These are phyloP conservation scores for Penicillium paneum DNA, from an alignment of 2,329 filamentous ascomycete genomes.

Conservation along the genomic window DNA sequence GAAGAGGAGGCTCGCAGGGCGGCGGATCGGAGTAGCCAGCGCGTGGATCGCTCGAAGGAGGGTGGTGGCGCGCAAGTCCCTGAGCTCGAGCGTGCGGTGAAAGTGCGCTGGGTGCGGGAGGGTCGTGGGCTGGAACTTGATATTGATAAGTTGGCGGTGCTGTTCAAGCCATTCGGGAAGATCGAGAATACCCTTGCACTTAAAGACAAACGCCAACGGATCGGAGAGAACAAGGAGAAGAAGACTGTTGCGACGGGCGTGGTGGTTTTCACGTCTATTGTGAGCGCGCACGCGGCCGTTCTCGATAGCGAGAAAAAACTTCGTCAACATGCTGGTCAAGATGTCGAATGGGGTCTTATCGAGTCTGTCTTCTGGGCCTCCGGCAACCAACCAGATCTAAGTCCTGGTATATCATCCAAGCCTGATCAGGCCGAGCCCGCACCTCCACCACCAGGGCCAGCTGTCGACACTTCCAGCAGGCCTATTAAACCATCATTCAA, in stretches of 20 bases:
- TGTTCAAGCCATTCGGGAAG: slow-evolving; percentile 56
- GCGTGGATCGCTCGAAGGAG: slow-evolving; percentile 36
- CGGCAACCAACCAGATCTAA: slow-evolving; percentile 52
- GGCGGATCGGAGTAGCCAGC: slow-evolving; percentile 30
- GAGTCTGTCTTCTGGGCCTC: slow-evolving; percentile 56
- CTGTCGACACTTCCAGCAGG: slow-evolving; percentile 7
- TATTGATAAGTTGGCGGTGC: slow-evolving; percentile 44
- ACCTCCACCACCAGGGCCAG: neutral
- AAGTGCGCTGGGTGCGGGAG: slow-evolving; percentile 54
- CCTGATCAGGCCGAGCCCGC: slow-evolving; percentile 21
- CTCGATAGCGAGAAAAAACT: slow-evolving; percentile 46
- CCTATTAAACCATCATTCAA: slow-evolving; percentile 31
- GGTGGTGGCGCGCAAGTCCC: slow-evolving; percentile 44
- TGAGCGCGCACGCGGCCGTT: slow-evolving; percentile 57
- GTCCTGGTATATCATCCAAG: slow-evolving; percentile 13
- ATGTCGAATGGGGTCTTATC: slow-evolving; percentile 48
- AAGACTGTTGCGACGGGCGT: slow-evolving; percentile 53
- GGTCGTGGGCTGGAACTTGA: slow-evolving; percentile 47
- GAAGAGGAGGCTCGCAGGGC: slow-evolving; percentile 45
- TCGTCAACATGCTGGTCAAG: slow-evolving; percentile 21
- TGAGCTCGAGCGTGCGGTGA: slow-evolving; percentile 58
- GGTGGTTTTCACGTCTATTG: slow-evolving; percentile 56
- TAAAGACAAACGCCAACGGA: slow-evolving; percentile 55
- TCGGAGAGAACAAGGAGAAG: slow-evolving; percentile 51
- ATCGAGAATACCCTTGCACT: slow-evolving; percentile 55